These are phyloP conservation scores for Pyrenula aspistea DNA, from an alignment of 495 filamentous ascomycete genomes.

Conservation along the genomic window DNA sequence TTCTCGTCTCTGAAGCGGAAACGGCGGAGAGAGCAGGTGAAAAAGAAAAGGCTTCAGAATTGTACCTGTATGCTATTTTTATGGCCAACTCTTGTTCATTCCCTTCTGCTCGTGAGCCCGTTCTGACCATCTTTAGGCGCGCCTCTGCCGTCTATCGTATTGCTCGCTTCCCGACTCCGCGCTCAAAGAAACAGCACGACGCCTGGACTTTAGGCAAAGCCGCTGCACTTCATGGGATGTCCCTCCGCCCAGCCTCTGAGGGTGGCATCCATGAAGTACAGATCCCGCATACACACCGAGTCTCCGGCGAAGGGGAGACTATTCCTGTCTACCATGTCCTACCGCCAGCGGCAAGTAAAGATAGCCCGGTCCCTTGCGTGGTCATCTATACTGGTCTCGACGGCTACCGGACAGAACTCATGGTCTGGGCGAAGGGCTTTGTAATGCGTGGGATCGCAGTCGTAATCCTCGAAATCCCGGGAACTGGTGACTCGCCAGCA, in stretches of 20 bases:
- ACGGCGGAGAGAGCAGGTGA: constrained; percentile 29
- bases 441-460: constrained; percentile 44
- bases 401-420: constrained; percentile 70
- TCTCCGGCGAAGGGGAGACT: constrained; percentile 33
- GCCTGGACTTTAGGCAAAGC: constrained; percentile 34
- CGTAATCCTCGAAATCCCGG: constrained; percentile 63
- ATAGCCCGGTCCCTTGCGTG: constrained; percentile 42
- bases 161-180: constrained; percentile 59
- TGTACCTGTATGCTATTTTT: constrained; percentile 28
- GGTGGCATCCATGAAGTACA: constrained; percentile 36
- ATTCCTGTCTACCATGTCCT: constrained; percentile 57
- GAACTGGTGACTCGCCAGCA: constrained; percentile 68
- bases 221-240: constrained; percentile 40
- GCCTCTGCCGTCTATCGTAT: constrained; percentile 64
- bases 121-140: constrained; percentile 25
- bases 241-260: neutral
- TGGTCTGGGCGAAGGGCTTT: constrained; percentile 56
- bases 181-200: constrained; percentile 25
- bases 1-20: constrained; percentile 37
- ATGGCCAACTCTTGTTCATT: no score
- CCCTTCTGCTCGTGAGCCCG: neutral
- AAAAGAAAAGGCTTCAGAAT: constrained; percentile 36
- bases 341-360: constrained; percentile 27
- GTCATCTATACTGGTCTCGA: constrained; percentile 68
- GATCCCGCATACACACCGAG: constrained; percentile 43